Conservation (phyloP, 768 basidiomycete genomes). For the Agrocybe chaxingu region DNA sequence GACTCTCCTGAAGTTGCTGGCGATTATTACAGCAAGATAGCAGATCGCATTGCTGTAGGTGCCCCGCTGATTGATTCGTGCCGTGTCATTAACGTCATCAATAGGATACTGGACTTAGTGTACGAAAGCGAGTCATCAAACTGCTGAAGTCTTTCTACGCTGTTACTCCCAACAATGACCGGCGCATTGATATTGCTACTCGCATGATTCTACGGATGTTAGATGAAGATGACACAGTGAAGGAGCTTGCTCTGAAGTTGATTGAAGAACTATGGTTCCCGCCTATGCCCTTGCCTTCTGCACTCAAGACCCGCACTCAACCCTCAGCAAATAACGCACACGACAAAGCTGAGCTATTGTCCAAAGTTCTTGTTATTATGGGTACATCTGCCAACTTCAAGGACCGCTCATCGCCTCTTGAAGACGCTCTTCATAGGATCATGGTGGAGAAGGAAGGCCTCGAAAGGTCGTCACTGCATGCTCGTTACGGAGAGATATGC, state of each 20-base stretch:
- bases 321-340: slow-evolving; percentile 26
- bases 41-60: slow-evolving; percentile 86
- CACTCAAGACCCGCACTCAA: slow-evolving; percentile 34
- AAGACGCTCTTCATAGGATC: slow-evolving; percentile 82
- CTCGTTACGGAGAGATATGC: slow-evolving; percentile 77
- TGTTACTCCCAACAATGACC: slow-evolving; percentile 53
- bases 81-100: slow-evolving; percentile 1
- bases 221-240: slow-evolving; percentile 94
- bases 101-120: slow-evolving; percentile 91
- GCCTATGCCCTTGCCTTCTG: slow-evolving; percentile 26
- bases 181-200: slow-evolving; percentile 76
- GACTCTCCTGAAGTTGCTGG: slow-evolving; percentile 84
- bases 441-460: slow-evolving; percentile 66
- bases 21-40: slow-evolving; percentile 86
- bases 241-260: slow-evolving; percentile 87
- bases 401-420: slow-evolving; percentile 80
- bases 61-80: background rate
- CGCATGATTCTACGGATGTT: slow-evolving; percentile 79
- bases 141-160: slow-evolving; percentile 80
- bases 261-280: slow-evolving; percentile 92
- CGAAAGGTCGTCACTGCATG: slow-evolving; percentile 52
- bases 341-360: slow-evolving; percentile 54
- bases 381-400: slow-evolving; percentile 78
- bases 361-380: slow-evolving; percentile 82
- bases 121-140: slow-evolving; percentile 95